phyloP scores from a whole-genome alignment of 306 rosid species.

The Vigna unguiculata region DNA sequence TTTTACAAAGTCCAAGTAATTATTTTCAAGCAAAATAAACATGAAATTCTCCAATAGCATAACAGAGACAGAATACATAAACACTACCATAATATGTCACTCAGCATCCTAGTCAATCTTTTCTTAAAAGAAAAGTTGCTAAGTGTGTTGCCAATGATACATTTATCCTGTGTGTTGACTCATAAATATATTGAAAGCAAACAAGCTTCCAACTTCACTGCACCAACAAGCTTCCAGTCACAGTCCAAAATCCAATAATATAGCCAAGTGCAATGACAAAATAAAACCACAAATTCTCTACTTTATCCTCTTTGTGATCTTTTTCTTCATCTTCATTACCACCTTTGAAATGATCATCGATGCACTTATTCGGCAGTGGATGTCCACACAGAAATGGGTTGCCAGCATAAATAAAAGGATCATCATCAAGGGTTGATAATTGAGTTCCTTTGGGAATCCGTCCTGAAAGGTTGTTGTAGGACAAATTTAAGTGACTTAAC shows the following conservation, averaged over 20 bases:
- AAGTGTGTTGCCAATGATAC: neutral
- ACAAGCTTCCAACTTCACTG: neutral
- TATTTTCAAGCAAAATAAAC: neutral
- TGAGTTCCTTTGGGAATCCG: slow-evolving; percentile 17
- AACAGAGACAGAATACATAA: neutral
- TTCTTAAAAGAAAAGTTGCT: neutral
- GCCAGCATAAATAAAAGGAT: slow-evolving; percentile 23
- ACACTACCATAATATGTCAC: neutral
- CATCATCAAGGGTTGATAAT: neutral
- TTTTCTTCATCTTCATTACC: neutral
- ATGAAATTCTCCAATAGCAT: neutral
- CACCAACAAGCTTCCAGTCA: neutral
- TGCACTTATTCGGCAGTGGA: slow-evolving; percentile 1
- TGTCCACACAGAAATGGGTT: slow-evolving; percentile 43
- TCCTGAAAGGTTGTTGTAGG: slow-evolving; percentile 43
- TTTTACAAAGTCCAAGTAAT: neutral
- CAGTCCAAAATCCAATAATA: neutral
- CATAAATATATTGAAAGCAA: slow-evolving; percentile 18
- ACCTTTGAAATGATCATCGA: neutral
- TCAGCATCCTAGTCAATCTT: no score
- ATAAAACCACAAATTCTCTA: slow-evolving; percentile 37
- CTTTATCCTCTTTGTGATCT: neutral
- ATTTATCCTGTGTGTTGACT: neutral
- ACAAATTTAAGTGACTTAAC: slow-evolving; percentile 9
- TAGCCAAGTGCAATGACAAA: slow-evolving; percentile 30